Evolutionary conservation across 176 grass and related monocot genomes (phyloP).

Genomic region (Aegilops bicornis): DNA sequence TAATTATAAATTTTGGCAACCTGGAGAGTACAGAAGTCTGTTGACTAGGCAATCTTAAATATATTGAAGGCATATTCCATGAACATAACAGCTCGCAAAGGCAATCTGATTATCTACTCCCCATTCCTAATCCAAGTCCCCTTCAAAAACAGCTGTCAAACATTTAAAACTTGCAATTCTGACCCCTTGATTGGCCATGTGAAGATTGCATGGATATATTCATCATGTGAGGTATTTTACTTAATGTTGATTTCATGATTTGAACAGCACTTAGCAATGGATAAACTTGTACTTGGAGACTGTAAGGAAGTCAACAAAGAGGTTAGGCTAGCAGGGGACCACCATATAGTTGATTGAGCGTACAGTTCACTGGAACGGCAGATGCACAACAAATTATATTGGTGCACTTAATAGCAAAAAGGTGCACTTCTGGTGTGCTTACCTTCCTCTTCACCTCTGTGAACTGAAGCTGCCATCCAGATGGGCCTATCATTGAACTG

Average conservation of each 20-base stretch:
- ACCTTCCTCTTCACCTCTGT: constrained; percentile 90
- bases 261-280: not conserved
- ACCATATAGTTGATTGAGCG: not conserved
- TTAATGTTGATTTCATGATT: constrained; percentile 5
- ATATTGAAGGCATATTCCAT: not conserved
- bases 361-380: constrained; percentile 10
- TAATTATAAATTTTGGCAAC: constrained; percentile 12
- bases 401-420: constrained; percentile 6
- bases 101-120: not conserved
- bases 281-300: not conserved
- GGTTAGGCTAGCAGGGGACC: not conserved
- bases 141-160: constrained; percentile 3
- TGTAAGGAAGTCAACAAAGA: not conserved
- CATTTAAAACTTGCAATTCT: not conserved
- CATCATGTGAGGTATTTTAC: constrained; percentile 5
- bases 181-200: not conserved
- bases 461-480: constrained; percentile 89
- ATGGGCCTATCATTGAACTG: constrained; percentile 57
- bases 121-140: not conserved
- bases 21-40: not conserved
- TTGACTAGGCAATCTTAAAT: not conserved
- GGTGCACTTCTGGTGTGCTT: constrained; percentile 10
- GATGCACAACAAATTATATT: not conserved
- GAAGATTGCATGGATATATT: not conserved
- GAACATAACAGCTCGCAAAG: not conserved